phyloP scores from a whole-genome alignment of 2,329 filamentous ascomycete species.

The Paecilomyces fulvus region DNA sequence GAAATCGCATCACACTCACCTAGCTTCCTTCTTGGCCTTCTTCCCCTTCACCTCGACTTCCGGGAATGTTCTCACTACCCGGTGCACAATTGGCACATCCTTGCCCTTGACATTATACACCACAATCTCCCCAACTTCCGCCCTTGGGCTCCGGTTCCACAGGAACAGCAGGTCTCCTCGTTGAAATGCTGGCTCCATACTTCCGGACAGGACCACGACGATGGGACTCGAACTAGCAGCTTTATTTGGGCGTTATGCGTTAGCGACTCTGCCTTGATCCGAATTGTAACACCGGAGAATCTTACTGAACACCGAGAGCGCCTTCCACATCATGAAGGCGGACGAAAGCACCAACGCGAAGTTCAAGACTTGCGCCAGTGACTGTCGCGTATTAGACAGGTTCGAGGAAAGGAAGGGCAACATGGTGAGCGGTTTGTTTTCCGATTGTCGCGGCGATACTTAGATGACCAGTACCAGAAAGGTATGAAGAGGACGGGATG shows the following conservation, averaged over 20 bases:
- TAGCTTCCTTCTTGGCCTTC: slow-evolving; percentile 24
- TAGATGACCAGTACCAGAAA: neutral
- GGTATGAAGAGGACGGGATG: neutral
- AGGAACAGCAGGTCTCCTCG: slow-evolving; percentile 56
- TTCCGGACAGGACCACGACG: slow-evolving; percentile 58
- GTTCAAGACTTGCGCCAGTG: slow-evolving; percentile 74
- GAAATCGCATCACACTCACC: neutral
- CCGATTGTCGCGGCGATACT: neutral
- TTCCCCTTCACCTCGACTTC: slow-evolving; percentile 34
- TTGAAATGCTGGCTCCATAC: slow-evolving; percentile 61
- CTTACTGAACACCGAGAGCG: slow-evolving; percentile 57
- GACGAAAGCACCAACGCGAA: slow-evolving; percentile 85
- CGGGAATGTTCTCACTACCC: slow-evolving; percentile 64
- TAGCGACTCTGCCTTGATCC: neutral
- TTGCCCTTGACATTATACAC: slow-evolving; percentile 84
- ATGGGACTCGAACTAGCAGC: slow-evolving; percentile 64
- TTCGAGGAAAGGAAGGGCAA: slow-evolving; percentile 54
- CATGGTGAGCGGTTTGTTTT: slow-evolving; percentile 44
- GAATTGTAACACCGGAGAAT: neutral
- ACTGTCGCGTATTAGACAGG: slow-evolving; percentile 63
- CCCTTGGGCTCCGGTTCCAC: slow-evolving; percentile 54
- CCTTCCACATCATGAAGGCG: slow-evolving; percentile 95
- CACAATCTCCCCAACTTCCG: slow-evolving; percentile 63
- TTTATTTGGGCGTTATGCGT: neutral
- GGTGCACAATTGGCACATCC: slow-evolving; percentile 95